A percentile compares a stretch with the other conserved stretches of the same genome.
These are phyloP conservation scores for Talaromyces sp. DNA, from an alignment of 2,329 filamentous ascomycete genomes.

Conservation along the genomic window DNA sequence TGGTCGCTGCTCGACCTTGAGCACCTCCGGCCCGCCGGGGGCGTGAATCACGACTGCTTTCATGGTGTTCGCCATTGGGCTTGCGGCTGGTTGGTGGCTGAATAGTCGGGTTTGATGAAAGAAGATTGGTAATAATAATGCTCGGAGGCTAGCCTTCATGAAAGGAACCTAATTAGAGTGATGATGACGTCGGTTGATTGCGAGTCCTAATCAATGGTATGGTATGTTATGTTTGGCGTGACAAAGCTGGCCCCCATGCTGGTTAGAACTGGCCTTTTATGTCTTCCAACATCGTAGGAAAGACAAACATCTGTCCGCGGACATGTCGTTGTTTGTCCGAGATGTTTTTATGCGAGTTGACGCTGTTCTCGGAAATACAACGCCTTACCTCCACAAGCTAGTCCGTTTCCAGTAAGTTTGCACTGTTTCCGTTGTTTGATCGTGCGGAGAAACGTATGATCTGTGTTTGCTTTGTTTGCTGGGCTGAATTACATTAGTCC, in stretches of 20 bases:
- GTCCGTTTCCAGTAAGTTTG: neutral
- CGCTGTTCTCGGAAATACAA: neutral
- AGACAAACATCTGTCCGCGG: neutral
- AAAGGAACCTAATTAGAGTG: neutral
- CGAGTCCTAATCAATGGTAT: neutral
- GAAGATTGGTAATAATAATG: neutral
- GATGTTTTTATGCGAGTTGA: neutral
- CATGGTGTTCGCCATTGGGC: slow-evolving; percentile 27
- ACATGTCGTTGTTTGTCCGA: neutral
- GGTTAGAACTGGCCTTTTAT: neutral
- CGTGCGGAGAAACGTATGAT: neutral
- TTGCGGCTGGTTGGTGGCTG: neutral
- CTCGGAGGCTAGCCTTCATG: neutral
- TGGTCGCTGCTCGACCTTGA: slow-evolving; percentile 34
- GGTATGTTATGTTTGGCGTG: neutral
- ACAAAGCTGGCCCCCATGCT: neutral
- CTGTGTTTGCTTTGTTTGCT: neutral
- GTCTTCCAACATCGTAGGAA: neutral
- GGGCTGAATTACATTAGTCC: too few relatives aligned
- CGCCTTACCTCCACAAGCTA: neutral
- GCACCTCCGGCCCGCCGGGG: slow-evolving; percentile 34
- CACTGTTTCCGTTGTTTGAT: slow-evolving; percentile 5
- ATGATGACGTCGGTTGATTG: neutral
- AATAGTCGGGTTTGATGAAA: neutral
- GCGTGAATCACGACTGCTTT: slow-evolving; percentile 39